These are phyloP conservation scores for Lactifluus volemus DNA, from an alignment of 768 basidiomycete genomes.

Conservation along the genomic window DNA sequence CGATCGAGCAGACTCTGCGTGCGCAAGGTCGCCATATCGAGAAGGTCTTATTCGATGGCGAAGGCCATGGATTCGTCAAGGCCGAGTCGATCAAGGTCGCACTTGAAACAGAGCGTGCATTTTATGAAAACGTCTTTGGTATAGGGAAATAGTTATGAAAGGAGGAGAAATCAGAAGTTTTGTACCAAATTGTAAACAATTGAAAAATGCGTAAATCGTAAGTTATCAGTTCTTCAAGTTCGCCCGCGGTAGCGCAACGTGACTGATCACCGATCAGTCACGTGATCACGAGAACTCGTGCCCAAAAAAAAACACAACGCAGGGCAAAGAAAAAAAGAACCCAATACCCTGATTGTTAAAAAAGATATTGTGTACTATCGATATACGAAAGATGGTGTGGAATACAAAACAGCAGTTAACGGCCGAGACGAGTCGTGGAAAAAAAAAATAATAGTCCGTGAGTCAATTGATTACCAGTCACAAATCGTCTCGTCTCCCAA, in stretches of 20 bases:
- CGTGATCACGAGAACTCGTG: too few relatives aligned
- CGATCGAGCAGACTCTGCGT: background rate
- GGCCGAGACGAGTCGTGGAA: too few relatives aligned
- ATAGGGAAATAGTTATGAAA: background rate
- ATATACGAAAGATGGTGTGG: too few relatives aligned
- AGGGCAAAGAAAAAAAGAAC: too few relatives aligned
- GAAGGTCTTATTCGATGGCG: slow-evolving; percentile 53
- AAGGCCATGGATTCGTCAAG: slow-evolving; percentile 58
- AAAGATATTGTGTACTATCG: too few relatives aligned
- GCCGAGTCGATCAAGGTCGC: slow-evolving; percentile 46
- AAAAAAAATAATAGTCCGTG: background rate
- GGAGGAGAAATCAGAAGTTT: background rate
- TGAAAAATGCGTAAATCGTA: too few relatives aligned
- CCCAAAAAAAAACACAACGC: too few relatives aligned
- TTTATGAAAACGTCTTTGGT: slow-evolving; percentile 41
- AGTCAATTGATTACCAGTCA: background rate
- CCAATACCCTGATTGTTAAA: too few relatives aligned
- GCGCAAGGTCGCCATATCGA: slow-evolving; percentile 43
- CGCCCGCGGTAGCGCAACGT: too few relatives aligned
- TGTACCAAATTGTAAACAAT: background rate
- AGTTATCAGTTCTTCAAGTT: too few relatives aligned
- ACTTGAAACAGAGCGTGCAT: slow-evolving; percentile 42
- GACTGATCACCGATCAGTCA: too few relatives aligned
- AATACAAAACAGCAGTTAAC: too few relatives aligned
- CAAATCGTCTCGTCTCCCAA: background rate